phyloP scores from a whole-genome alignment of 352 stramenopile genomes.

The Globisporangium canariense region DNA sequence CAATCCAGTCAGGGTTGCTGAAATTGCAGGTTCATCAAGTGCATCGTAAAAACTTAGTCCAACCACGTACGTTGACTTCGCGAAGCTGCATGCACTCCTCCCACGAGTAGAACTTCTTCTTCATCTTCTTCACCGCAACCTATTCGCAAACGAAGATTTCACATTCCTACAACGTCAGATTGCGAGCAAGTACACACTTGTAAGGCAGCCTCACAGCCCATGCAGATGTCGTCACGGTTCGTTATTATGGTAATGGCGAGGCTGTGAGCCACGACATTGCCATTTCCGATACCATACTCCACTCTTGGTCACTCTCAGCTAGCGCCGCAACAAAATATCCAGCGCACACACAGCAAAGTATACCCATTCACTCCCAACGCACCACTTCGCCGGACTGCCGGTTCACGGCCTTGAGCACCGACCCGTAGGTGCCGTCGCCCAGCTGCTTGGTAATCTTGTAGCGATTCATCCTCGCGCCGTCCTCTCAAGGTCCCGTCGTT shows the following conservation, averaged over 20 bases:
- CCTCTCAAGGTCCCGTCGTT: conserved; percentile 1
- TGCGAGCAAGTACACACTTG: not conserved
- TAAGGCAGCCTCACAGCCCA: not conserved
- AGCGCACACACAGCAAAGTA: not conserved
- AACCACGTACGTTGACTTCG: conserved; percentile 91
- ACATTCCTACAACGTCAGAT: not conserved
- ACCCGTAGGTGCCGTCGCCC: conserved; percentile 95
- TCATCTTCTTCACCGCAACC: conserved; percentile 97
- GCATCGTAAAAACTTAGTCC: not conserved
- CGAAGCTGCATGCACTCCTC: conserved; percentile 96
- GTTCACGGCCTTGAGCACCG: conserved; percentile 94
- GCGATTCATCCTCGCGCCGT: conserved; percentile 69
- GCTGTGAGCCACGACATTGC: no score
- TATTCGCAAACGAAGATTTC: conserved; percentile 19
- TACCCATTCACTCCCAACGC: conserved; percentile 15
- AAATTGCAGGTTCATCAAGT: not conserved
- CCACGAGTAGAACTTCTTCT: conserved; percentile 96
- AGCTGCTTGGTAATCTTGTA: conserved; percentile 96
- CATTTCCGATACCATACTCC: no score
- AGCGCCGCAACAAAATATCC: not conserved
- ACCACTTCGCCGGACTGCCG: conserved; percentile 92
- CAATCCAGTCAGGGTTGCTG: not conserved
- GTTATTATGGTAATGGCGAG: no score
- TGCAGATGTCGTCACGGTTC: no score
- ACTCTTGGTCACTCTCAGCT: not conserved